These are phyloP conservation scores for Penicillium bovifimosum DNA, from an alignment of 495 filamentous ascomycete genomes.

Conservation along the genomic window DNA sequence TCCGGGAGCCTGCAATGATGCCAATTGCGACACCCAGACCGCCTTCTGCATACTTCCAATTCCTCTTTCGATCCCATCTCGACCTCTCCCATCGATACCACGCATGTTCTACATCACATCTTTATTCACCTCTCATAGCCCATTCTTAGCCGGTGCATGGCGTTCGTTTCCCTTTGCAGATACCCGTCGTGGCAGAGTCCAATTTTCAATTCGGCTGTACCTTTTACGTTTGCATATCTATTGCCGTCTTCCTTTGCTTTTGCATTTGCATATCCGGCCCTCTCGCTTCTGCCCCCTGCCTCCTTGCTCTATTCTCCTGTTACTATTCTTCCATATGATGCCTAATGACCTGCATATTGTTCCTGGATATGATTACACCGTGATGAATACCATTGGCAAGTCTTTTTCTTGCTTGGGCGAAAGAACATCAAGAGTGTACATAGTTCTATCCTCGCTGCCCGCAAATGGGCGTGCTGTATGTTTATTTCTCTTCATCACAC, in stretches of 20 bases:
- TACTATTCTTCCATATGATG: background rate
- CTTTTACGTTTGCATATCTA: conserved; percentile 2
- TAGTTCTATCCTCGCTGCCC: background rate
- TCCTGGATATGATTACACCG: conserved; percentile 4
- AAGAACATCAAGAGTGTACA: background rate
- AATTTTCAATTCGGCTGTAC: conserved; percentile 2
- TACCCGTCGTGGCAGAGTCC: conserved; percentile 16
- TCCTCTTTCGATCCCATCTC: background rate
- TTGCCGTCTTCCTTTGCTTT: conserved; percentile 1
- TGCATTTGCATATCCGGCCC: background rate
- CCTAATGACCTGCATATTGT: conserved; percentile 9
- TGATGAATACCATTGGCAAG: background rate
- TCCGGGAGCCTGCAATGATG: background rate
- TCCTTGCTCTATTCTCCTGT: background rate
- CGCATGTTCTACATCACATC: background rate
- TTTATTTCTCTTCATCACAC: background rate
- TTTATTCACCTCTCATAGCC: conserved; percentile 1
- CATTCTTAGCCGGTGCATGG: conserved; percentile 10
- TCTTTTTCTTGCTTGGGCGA: background rate
- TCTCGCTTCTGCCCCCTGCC: background rate
- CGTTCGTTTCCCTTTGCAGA: conserved; percentile 14
- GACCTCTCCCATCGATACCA: background rate
- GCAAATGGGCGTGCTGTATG: background rate
- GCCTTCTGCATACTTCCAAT: background rate
- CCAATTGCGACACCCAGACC: background rate